phyloP scores from a whole-genome alignment of 179 eudicot species.

The Amaranthus tricolor region DNA sequence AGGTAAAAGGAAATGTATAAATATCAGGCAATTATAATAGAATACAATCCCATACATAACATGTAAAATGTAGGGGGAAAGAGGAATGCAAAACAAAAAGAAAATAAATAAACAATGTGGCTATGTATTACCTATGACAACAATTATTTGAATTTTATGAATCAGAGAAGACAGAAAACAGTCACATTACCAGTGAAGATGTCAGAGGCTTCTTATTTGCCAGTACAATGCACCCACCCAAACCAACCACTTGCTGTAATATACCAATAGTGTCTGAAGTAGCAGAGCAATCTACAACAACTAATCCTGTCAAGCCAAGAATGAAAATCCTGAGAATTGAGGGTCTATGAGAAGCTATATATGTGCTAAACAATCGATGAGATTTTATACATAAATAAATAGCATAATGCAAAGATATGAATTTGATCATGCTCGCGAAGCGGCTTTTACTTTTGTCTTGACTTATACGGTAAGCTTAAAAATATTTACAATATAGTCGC shows the following conservation, averaged over 20 bases:
- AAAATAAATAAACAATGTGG: neutral
- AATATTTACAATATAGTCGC: no score
- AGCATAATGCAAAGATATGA: neutral
- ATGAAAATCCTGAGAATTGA: neutral
- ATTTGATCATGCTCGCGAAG: no score
- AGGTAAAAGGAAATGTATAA: neutral
- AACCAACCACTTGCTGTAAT: slow-evolving; percentile 49
- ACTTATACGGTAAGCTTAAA: no score
- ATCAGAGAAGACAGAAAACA: neutral
- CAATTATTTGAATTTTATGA: neutral
- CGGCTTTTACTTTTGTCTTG: no score
- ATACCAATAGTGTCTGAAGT: slow-evolving; percentile 68
- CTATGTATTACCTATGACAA: neutral
- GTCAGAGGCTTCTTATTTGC: slow-evolving; percentile 98
- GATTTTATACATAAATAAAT: neutral
- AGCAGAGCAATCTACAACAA: slow-evolving; percentile 86
- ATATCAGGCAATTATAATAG: neutral
- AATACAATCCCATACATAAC: neutral
- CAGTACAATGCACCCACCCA: slow-evolving; percentile 73
- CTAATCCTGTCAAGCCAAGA: slow-evolving; percentile 55
- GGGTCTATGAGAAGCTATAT: neutral
- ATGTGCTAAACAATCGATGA: neutral
- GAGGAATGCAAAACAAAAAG: neutral
- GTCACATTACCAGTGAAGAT: slow-evolving; percentile 62
- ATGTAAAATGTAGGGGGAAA: neutral